Conservation (phyloP, 805 yeast species). For the Ogataea haglerorum region DNA sequence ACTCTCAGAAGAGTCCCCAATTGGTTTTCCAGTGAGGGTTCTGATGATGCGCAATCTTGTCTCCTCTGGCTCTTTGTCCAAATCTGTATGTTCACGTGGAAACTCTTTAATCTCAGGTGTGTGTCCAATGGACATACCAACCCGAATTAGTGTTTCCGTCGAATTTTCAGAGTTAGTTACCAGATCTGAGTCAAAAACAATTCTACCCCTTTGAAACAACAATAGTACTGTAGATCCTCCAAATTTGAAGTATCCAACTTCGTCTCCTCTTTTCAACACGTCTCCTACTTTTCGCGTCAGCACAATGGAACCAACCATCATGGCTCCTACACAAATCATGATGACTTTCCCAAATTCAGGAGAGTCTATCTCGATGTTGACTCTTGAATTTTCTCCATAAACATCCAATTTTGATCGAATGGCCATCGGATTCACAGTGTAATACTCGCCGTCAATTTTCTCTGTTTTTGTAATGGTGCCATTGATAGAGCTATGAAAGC, state of each 20-base stretch:
- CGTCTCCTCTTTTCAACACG: constrained; percentile 64
- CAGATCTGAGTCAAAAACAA: constrained; percentile 72
- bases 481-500: constrained; percentile 85
- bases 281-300: constrained; percentile 64
- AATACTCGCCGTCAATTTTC: constrained; percentile 83
- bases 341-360: constrained; percentile 73
- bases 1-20: constrained; percentile 15
- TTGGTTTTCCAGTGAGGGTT: constrained; percentile 55
- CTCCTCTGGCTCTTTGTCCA: constrained; percentile 45
- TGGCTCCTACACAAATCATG: constrained; percentile 88
- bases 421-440: constrained; percentile 98
- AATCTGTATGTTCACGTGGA: constrained; percentile 41
- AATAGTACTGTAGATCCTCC: constrained; percentile 89
- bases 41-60: constrained; percentile 49
- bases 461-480: constrained; percentile 67
- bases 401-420: constrained; percentile 84
- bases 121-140: constrained; percentile 93
- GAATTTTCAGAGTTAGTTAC: constrained; percentile 60
- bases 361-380: constrained; percentile 72
- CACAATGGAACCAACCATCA: constrained; percentile 96
- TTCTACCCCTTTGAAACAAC: constrained; percentile 49
- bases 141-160: constrained; percentile 79
- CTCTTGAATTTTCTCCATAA: constrained; percentile 86
- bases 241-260: constrained; percentile 90
- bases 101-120: constrained; percentile 46